Conservation (phyloP, 306 rosid species). For the Prunus armeniaca region DNA sequence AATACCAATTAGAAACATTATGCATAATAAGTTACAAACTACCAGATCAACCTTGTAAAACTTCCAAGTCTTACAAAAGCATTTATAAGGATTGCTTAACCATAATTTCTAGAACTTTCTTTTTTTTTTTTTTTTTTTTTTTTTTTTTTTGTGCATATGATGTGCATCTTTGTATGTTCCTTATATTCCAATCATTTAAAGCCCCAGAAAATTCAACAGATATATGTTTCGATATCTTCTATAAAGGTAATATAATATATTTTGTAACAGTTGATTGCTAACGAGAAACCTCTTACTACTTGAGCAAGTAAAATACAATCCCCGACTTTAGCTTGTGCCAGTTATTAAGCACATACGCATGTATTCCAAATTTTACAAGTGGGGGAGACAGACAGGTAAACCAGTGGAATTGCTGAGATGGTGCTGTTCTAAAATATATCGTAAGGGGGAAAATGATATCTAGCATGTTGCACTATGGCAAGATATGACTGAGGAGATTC, state of each 20-base stretch:
- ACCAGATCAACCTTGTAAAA: neutral
- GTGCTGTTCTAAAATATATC: neutral
- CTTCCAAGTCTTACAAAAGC: neutral
- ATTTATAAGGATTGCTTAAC: neutral
- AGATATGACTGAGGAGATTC: neutral
- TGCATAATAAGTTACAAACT: neutral
- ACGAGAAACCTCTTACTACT: too few relatives aligned
- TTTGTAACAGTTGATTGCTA: too few relatives aligned
- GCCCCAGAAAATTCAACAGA: too few relatives aligned
- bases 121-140: fast-evolving
- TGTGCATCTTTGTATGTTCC: neutral
- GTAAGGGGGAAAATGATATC: neutral
- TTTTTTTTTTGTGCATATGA: neutral
- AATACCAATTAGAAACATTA: neutral
- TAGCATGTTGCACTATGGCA: neutral
- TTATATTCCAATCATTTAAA: too few relatives aligned
- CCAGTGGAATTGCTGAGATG: neutral
- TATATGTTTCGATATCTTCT: too few relatives aligned
- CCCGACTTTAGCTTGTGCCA: too few relatives aligned
- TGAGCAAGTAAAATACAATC: too few relatives aligned
- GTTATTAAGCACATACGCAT: too few relatives aligned
- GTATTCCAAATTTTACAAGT: neutral
- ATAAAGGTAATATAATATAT: too few relatives aligned
- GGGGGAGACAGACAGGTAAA: neutral
- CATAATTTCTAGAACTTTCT: neutral